Conservation (phyloP, 164 flowering plant species). For the Taxillus chinensis region DNA sequence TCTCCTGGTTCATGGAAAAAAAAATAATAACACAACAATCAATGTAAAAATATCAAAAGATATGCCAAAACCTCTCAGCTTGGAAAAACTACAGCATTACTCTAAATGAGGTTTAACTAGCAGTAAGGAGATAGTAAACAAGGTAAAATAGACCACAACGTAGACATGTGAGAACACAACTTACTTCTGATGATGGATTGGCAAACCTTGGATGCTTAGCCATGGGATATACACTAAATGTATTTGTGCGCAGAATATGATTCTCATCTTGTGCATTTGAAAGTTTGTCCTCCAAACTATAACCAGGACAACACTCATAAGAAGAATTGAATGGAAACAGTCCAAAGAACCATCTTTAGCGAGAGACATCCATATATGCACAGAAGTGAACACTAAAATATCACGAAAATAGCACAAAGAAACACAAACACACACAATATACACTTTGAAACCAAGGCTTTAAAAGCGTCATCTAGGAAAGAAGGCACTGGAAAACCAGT, state of each 20-base stretch:
- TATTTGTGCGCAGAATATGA: slow-evolving; percentile 73
- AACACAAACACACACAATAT: no score
- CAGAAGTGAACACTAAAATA: no score
- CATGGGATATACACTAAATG: slow-evolving; percentile 50
- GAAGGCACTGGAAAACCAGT: no score
- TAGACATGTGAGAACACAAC: slow-evolving; percentile 4
- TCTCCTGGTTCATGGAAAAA: slow-evolving; percentile 39
- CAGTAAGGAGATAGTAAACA: neutral
- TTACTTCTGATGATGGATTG: slow-evolving; percentile 55
- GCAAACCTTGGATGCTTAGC: slow-evolving; percentile 36
- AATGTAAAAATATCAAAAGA: neutral
- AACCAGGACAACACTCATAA: neutral
- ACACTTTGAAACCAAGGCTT: no score
- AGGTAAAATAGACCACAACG: neutral
- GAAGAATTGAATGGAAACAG: neutral
- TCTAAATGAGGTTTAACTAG: no score
- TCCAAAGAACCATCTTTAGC: neutral
- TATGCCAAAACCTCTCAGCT: neutral
- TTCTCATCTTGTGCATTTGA: slow-evolving; percentile 70
- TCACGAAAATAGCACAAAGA: no score
- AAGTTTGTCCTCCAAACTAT: slow-evolving; percentile 79
- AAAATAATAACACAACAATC: neutral
- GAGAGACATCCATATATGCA: no score
- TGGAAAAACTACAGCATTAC: neutral
- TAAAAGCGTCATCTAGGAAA: no score